Percentiles rank a stretch among this genome's conserved stretches.
Evolutionary conservation across 306 rosid genomes (phyloP).

Genomic region (Bauhinia variegata): DNA sequence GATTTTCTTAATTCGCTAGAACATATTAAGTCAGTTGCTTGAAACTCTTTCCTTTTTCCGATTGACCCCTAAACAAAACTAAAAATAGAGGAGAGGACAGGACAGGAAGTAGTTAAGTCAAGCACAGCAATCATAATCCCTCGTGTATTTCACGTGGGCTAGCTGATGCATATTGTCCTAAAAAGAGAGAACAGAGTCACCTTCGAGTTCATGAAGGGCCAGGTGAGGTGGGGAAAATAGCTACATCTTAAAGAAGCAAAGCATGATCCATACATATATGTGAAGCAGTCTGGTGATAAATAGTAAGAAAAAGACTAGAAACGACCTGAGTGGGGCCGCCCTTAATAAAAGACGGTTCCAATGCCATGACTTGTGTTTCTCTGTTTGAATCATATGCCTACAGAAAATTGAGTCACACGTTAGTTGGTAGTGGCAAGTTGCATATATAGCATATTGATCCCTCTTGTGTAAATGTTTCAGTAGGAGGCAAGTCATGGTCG

Average conservation of each 20-base stretch:
- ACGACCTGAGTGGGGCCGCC: too few relatives aligned
- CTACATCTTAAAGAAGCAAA: too few relatives aligned
- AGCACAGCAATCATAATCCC: background rate
- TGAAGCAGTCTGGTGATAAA: conserved; percentile 1
- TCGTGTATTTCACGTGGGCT: conserved; percentile 2
- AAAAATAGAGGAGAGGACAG: too few relatives aligned
- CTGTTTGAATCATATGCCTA: background rate
- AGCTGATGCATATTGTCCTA: background rate
- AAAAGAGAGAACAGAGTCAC: background rate
- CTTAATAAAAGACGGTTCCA: conserved; percentile 39
- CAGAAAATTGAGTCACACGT: conserved; percentile 10
- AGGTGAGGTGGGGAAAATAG: too few relatives aligned
- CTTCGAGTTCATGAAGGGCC: too few relatives aligned
- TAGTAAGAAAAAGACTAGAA: conserved; percentile 17
- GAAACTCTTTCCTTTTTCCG: too few relatives aligned
- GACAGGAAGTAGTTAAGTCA: background rate
- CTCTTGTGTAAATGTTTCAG: background rate
- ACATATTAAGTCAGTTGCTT: too few relatives aligned
- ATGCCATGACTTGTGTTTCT: too few relatives aligned
- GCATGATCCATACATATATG: too few relatives aligned
- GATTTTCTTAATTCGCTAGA: too few relatives aligned
- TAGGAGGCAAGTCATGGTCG: conserved; percentile 25
- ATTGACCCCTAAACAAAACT: too few relatives aligned
- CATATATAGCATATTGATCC: conserved; percentile 30
- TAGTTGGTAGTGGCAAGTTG: too few relatives aligned